Conservation (phyloP, 495 filamentous ascomycete species). For the Neurospora terricola region DNA sequence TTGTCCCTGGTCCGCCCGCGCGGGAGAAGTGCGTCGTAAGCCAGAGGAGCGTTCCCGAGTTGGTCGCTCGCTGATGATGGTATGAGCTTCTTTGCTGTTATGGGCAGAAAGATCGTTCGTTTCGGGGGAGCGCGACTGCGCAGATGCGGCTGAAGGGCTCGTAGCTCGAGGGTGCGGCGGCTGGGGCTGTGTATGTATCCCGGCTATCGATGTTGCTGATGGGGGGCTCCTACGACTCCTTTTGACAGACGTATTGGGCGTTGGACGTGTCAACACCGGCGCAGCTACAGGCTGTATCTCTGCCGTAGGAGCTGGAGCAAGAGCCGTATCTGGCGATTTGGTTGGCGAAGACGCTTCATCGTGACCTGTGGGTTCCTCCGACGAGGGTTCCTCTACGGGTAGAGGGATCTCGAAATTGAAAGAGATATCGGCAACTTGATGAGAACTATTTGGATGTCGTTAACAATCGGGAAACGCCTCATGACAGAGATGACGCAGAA, state of each 20-base stretch:
- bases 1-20: neutral
- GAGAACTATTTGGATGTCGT: slow-evolving; percentile 23
- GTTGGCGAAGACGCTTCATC: slow-evolving; percentile 9
- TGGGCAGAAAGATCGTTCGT: neutral
- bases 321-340: slow-evolving; percentile 9
- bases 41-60: neutral
- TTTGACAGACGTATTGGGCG: slow-evolving; percentile 34
- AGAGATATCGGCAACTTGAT: slow-evolving; percentile 36
- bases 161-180: neutral
- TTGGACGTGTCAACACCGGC: slow-evolving; percentile 15
- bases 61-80: neutral
- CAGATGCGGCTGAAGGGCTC: neutral
- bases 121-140: neutral
- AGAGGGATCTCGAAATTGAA: slow-evolving; percentile 35
- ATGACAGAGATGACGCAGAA: neutral
- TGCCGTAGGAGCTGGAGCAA: neutral
- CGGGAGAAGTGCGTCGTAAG: neutral
- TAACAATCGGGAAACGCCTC: neutral
- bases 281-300: neutral
- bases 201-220: slow-evolving; percentile 3
- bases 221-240: slow-evolving; percentile 13
- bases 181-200: neutral
- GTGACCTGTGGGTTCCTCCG: neutral
- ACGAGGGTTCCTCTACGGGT: slow-evolving; percentile 10
- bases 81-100: neutral